Base-by-base conservation (phyloP, 2,329 filamentous ascomycete genomes). In the Phyllosticta citriasiana region DNA sequence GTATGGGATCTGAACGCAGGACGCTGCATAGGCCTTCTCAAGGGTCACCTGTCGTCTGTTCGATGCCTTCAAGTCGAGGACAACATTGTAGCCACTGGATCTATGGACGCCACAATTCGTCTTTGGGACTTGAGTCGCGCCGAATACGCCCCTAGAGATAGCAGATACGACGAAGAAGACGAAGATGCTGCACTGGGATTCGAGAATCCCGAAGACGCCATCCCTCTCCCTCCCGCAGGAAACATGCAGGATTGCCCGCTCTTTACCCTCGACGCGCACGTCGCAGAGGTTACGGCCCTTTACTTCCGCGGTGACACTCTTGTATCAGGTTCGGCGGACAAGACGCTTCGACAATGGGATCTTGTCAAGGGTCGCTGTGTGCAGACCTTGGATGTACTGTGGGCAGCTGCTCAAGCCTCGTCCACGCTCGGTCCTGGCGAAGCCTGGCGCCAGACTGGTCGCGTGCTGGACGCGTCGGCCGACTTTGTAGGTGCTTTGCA, bases 1-100 rank as follows among this genome's bases (percentile, higher is more conserved):
- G 94, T 99, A 22, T 99, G 94, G 94, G 94, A 99, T 74, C 79
- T 99, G 65, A 97, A 94, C 70, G 88, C 90, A 2, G 94, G 94
- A 47, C 84, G 92, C 35, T 97, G 93, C 74, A 92, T 96, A 70
- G 94, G 94, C 26, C 79, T 89, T 67, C 80, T 99, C 30, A 94
- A 97, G 73, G 94, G 94, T 1, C 94, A 99, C 74, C 88, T 95
- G 14, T 94, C 93, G 7, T 97, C 94, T 0, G 94, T 99, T 24
- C 85, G 93, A 59, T 85, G 93, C 63, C 78, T 99, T 55, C 94
- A 99, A 72, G 89, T 99, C 0, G 90, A 97, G 71, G 93, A 97
- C 71, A 97, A 96, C 72, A 88, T 97, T 64, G 86, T 97, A 27
- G 93, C 92, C 5, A 97, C 94, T 1, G 94, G 94, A 19, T 96